Conservation (phyloP, 1,139 yeast genomes). For the Debaryomyces subglobosus region DNA sequence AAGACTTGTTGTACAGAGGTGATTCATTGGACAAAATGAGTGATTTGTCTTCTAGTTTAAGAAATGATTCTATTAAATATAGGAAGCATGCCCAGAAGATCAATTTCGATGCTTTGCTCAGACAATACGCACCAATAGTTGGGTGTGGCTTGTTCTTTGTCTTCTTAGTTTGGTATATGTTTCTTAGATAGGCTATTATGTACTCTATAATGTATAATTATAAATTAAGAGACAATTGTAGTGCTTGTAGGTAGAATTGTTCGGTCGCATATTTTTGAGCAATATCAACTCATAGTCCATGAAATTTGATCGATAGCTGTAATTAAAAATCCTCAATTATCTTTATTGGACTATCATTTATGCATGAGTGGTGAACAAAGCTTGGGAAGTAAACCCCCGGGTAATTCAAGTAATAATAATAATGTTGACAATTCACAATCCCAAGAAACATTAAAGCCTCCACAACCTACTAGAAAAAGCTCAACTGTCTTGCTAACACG, state of each 20-base stretch:
- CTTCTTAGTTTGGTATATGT: slow-evolving; percentile 82
- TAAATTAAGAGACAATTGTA: neutral
- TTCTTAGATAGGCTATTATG: slow-evolving; percentile 37
- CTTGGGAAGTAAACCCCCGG: neutral
- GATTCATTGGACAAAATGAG: slow-evolving; percentile 92
- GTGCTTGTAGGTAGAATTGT: neutral
- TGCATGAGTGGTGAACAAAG: neutral
- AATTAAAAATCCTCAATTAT: neutral
- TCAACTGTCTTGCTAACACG: slow-evolving; percentile 7
- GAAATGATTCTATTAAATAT: slow-evolving; percentile 85
- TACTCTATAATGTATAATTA: neutral
- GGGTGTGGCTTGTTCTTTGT: slow-evolving; percentile 73
- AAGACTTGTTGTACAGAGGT: slow-evolving; percentile 91
- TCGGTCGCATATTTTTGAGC: slow-evolving; percentile 4
- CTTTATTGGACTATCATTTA: neutral
- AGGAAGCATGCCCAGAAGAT: slow-evolving; percentile 88
- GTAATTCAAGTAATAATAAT: neutral
- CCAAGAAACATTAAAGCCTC: neutral
- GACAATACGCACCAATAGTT: slow-evolving; percentile 87
- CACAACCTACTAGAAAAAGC: slow-evolving; percentile 4
- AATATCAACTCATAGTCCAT: neutral
- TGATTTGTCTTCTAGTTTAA: slow-evolving; percentile 79
- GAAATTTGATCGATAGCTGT: neutral
- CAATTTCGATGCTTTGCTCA: slow-evolving; percentile 83
- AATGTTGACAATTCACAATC: neutral